Evolutionary conservation across 192 early-diverging fungal species (phyloP).

Genomic region (Coemansia sp.): DNA sequence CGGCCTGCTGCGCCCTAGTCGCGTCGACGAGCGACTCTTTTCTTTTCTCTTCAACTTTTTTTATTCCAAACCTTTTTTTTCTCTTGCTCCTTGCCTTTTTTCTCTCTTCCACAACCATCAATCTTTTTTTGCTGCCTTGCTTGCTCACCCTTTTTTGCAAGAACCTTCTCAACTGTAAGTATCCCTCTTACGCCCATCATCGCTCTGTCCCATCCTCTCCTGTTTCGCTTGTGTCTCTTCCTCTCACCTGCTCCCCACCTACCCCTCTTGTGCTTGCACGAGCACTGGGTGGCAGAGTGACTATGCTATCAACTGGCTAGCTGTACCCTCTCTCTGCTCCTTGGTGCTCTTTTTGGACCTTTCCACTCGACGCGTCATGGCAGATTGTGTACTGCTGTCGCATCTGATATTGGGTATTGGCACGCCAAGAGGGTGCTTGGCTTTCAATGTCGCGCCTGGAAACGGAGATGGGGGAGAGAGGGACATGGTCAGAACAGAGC

Average conservation of each 20-base stretch:
- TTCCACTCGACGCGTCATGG: neutral
- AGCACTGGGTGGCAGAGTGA: neutral
- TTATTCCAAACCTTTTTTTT: conserved; percentile 29
- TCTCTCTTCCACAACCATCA: conserved; percentile 22
- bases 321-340: neutral
- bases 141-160: conserved; percentile 16
- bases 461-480: neutral
- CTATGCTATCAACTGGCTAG: neutral
- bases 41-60: conserved; percentile 15
- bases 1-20: conserved; percentile 32
- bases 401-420: neutral
- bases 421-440: neutral
- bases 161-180: conserved; percentile 26
- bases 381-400: neutral
- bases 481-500: neutral
- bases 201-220: neutral
- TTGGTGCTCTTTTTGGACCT: neutral
- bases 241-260: neutral
- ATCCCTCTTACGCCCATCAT: neutral
- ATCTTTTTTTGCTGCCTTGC: conserved; percentile 21
- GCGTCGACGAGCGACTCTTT: conserved; percentile 14
- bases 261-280: neutral
- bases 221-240: neutral
- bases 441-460: neutral
- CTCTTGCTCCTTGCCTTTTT: conserved; percentile 15